phyloP scores from a whole-genome alignment of 2,329 filamentous ascomycete species.

The Penicillium oxalicum region DNA sequence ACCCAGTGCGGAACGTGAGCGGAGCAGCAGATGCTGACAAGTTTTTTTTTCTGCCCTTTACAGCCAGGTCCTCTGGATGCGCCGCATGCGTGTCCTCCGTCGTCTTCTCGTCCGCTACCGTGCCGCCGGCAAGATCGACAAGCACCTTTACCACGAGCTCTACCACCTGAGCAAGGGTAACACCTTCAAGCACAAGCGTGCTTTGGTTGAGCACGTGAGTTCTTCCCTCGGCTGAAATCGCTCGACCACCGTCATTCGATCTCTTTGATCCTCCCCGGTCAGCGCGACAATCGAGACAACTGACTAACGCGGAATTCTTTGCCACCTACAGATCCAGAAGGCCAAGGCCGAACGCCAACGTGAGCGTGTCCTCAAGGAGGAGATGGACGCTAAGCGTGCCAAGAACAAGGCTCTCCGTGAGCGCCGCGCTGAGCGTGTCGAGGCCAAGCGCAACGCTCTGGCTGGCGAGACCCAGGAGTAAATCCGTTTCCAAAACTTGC shows the following conservation, averaged over 20 bases:
- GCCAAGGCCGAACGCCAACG: conserved; percentile 99
- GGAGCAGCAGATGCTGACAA: conserved; percentile 14
- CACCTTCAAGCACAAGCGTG: conserved; percentile 99
- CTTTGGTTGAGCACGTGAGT: conserved; percentile 98
- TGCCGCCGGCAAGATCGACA: conserved; percentile 99
- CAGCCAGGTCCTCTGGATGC: conserved; percentile 98
- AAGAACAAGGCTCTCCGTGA: conserved; percentile 99
- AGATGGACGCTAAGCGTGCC: conserved; percentile 99
- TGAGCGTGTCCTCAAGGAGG: conserved; percentile 93
- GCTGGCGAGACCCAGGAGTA: conserved; percentile 60
- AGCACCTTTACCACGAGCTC: conserved; percentile 99
- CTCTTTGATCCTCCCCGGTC: neutral
- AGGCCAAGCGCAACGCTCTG: conserved; percentile 84
- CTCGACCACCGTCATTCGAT: neutral
- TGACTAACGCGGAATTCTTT: conserved; percentile 14
- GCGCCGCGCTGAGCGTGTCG: conserved; percentile 88
- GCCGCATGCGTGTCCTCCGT: conserved; percentile 97
- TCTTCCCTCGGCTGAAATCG: conserved; percentile 4
- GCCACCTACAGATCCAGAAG: conserved; percentile 78
- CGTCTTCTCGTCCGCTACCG: conserved; percentile 99
- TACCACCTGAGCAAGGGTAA: conserved; percentile 99
- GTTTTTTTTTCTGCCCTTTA: conserved; percentile 25
- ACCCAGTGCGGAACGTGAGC: neutral
- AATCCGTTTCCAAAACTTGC: conserved; percentile 24
- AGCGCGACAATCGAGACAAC: conserved; percentile 12